Percentiles rank a stretch among this genome's conserved stretches.
These are phyloP conservation scores for Helotiales sp. DNA, from an alignment of 2,329 filamentous ascomycete genomes.

Conservation along the genomic window DNA sequence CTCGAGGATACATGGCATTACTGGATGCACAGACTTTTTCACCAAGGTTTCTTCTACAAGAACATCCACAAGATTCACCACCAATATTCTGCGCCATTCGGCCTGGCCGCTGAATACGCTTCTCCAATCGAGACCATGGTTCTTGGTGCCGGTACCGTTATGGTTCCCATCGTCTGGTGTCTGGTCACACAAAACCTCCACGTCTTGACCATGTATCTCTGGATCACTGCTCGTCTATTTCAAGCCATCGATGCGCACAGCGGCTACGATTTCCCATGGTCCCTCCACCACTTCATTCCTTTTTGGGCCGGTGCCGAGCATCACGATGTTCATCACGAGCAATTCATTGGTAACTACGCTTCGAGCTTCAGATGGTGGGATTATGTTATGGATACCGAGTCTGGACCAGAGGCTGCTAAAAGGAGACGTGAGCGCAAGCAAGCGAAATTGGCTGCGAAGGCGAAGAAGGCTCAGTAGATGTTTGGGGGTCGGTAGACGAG, in stretches of 20 bases:
- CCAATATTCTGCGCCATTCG: slow-evolving; percentile 97
- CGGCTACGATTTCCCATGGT: slow-evolving; percentile 98
- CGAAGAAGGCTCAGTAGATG: slow-evolving; percentile 54
- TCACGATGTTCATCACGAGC: slow-evolving; percentile 96
- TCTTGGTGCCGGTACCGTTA: slow-evolving; percentile 83
- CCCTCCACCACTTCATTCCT: slow-evolving; percentile 88
- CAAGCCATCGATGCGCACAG: slow-evolving; percentile 98
- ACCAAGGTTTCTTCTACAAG: slow-evolving; percentile 95
- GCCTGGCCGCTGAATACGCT: slow-evolving; percentile 94
- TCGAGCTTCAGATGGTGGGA: slow-evolving; percentile 99
- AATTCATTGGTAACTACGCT: slow-evolving; percentile 97
- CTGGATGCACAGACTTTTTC: slow-evolving; percentile 89
- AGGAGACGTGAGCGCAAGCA: slow-evolving; percentile 76
- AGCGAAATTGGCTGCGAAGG: slow-evolving; percentile 65
- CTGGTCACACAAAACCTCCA: slow-evolving; percentile 83
- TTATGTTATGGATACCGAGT: slow-evolving; percentile 89
- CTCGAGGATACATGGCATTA: slow-evolving; percentile 98
- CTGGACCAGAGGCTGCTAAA: slow-evolving; percentile 83
- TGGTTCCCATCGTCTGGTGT: slow-evolving; percentile 80
- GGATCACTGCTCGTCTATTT: slow-evolving; percentile 91
- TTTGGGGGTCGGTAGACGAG: background rate
- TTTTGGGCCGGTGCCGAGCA: slow-evolving; percentile 98
- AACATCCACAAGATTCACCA: slow-evolving; percentile 98
- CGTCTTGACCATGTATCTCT: slow-evolving; percentile 95
- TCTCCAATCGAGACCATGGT: slow-evolving; percentile 97